A percentile compares a stretch with the other conserved stretches of the same genome.
phyloP scores from a whole-genome alignment of 306 rosid species.

The Pterocarpus macrocarpus region DNA sequence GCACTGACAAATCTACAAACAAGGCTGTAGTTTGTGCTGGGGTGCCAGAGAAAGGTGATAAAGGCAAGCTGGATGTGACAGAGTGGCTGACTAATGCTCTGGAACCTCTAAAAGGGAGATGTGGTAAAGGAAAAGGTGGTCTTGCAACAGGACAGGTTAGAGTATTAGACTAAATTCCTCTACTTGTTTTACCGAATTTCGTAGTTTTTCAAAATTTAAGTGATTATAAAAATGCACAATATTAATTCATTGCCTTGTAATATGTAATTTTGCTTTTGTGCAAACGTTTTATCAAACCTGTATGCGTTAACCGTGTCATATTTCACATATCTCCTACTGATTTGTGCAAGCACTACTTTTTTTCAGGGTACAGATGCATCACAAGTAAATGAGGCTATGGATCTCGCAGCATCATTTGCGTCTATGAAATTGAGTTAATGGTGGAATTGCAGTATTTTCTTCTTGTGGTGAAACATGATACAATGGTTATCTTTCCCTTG shows the following conservation, averaged over 20 bases:
- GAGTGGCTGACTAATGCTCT: slow-evolving; percentile 88
- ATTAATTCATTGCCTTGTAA: too few relatives aligned
- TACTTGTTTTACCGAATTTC: too few relatives aligned
- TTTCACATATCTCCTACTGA: slow-evolving; percentile 13
- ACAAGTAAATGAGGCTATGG: slow-evolving; percentile 74
- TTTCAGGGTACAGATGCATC: slow-evolving; percentile 94
- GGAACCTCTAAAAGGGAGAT: slow-evolving; percentile 85
- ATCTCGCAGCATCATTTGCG: slow-evolving; percentile 76
- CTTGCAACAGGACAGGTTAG: slow-evolving; percentile 98
- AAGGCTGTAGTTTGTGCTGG: slow-evolving; percentile 98
- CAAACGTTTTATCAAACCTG: neutral
- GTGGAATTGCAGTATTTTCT: slow-evolving; percentile 29
- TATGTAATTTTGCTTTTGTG: neutral
- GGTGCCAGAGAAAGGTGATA: slow-evolving; percentile 74
- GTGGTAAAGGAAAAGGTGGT: slow-evolving; percentile 96
- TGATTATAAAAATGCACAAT: too few relatives aligned
- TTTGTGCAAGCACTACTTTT: neutral
- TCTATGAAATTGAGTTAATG: slow-evolving; percentile 67
- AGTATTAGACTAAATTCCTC: slow-evolving; percentile 35
- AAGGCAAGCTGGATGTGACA: slow-evolving; percentile 78
- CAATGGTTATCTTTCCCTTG: neutral
- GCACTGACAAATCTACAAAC: slow-evolving; percentile 82
- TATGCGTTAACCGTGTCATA: neutral
- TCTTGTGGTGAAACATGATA: slow-evolving; percentile 26
- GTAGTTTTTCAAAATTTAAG: too few relatives aligned